These are phyloP conservation scores for Kodamaea plutei DNA, from an alignment of 1,139 yeast species.

Conservation along the genomic window DNA sequence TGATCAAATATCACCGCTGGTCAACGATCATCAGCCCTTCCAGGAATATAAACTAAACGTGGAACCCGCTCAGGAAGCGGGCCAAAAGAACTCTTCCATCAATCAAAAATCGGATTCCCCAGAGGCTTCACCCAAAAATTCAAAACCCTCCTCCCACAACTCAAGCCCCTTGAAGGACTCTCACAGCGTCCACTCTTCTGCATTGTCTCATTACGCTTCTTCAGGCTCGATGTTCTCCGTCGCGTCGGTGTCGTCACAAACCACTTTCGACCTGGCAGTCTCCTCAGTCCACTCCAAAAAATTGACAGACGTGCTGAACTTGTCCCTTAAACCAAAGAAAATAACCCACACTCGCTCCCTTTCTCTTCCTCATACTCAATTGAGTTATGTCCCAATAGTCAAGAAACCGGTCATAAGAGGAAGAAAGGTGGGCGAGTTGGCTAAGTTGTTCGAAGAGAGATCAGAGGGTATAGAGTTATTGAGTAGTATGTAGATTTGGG, in stretches of 20 bases:
- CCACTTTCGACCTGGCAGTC: slow-evolving; percentile 7
- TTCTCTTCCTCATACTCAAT: slow-evolving; percentile 11
- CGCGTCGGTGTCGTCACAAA: slow-evolving; percentile 2
- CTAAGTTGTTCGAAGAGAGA: slow-evolving; percentile 54
- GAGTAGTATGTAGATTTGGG: slow-evolving; percentile 33
- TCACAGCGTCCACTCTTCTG: neutral
- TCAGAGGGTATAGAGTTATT: slow-evolving; percentile 49
- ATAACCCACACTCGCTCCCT: slow-evolving; percentile 10
- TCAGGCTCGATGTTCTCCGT: slow-evolving; percentile 8
- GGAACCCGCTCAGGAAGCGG: neutral
- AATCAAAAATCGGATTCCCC: neutral
- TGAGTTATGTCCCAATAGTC: slow-evolving; percentile 9
- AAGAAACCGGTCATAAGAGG: slow-evolving; percentile 50
- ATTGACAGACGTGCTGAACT: slow-evolving; percentile 2
- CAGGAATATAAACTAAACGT: neutral
- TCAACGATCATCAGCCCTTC: neutral
- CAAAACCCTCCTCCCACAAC: neutral
- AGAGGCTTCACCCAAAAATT: neutral
- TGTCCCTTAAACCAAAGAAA: neutral
- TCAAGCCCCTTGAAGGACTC: slow-evolving; percentile 3
- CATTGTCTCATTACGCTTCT: slow-evolving; percentile 5
- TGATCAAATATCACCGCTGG: neutral
- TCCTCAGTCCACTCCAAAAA: neutral
- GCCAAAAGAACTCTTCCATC: neutral
- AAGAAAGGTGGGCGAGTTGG: slow-evolving; percentile 52